Evolutionary conservation across 2,329 filamentous ascomycete species (phyloP).

Genomic region (Talaromyces islandicus): DNA sequence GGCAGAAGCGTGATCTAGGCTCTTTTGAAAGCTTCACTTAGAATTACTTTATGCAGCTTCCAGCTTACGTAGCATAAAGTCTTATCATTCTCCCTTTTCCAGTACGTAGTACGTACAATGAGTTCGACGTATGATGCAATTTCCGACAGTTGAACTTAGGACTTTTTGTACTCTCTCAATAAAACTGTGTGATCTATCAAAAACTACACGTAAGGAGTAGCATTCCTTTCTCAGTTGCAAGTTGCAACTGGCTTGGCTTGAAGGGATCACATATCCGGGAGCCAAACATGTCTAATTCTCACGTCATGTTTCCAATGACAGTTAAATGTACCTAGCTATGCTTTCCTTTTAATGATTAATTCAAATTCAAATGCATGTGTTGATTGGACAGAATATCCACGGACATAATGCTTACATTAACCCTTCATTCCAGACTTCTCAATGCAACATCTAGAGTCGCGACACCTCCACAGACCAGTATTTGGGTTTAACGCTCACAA

Average conservation of each 20-base stretch:
- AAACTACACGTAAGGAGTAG: not conserved
- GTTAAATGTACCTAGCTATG: not conserved
- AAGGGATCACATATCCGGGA: not conserved
- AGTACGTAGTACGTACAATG: too few species aligned
- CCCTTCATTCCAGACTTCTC: not conserved
- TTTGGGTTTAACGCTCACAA: not conserved
- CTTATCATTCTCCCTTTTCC: not conserved
- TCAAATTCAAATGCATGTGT: not conserved
- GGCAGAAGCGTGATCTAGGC: not conserved
- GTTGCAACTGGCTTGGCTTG: not conserved
- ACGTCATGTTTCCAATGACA: not conserved
- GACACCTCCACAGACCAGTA: not conserved
- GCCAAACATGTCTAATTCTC: not conserved
- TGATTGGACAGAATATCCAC: not conserved
- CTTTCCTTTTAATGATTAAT: not conserved
- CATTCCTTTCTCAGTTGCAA: not conserved
- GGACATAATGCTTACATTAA: not conserved
- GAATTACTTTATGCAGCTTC: not conserved
- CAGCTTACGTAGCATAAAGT: not conserved
- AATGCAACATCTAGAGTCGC: not conserved
- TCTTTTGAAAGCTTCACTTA: not conserved
- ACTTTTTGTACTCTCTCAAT: not conserved
- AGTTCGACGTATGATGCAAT: not conserved
- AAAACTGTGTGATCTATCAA: not conserved
- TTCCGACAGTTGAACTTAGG: not conserved